A percentile compares a stretch with the other conserved stretches of the same genome.
phyloP scores from a whole-genome alignment of 169 alveolate species.

The Plasmodium vivax region DNA sequence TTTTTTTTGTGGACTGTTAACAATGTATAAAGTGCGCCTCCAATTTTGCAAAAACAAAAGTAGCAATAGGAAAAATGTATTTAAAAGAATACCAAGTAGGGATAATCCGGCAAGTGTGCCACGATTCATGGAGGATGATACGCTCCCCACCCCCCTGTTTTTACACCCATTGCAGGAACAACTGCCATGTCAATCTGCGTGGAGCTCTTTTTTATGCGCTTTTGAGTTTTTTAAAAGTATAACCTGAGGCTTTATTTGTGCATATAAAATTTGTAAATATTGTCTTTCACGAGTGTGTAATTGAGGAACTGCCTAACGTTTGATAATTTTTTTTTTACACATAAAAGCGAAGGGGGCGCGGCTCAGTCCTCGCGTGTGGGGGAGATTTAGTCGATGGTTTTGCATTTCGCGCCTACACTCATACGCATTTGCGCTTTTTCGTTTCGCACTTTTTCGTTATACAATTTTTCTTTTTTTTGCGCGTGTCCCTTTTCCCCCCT shows the following conservation, averaged over 20 bases:
- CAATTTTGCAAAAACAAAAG: neutral
- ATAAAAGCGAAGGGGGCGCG: neutral
- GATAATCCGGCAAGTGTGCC: neutral
- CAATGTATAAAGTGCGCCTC: neutral
- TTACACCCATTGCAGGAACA: neutral
- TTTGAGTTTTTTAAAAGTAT: neutral
- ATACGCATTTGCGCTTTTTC: neutral
- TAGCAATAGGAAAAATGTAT: neutral
- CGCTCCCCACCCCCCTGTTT: neutral
- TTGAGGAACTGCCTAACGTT: neutral
- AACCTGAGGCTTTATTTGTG: neutral
- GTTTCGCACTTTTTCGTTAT: neutral
- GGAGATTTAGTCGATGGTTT: neutral
- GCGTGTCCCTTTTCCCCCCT: neutral
- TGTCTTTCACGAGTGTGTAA: constrained; percentile 12
- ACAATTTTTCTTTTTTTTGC: constrained; percentile 3
- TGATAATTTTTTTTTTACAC: neutral
- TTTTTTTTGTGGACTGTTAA: neutral
- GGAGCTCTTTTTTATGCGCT: neutral
- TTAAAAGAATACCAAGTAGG: neutral
- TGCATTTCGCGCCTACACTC: neutral
- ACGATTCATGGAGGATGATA: neutral
- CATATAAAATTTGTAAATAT: neutral
- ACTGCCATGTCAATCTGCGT: neutral
- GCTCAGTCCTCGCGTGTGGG: neutral